Percentiles rank a stretch among this genome's conserved stretches.
phyloP scores from a whole-genome alignment of 1,139 yeast species.

The Meyerozyma guilliermondii region DNA sequence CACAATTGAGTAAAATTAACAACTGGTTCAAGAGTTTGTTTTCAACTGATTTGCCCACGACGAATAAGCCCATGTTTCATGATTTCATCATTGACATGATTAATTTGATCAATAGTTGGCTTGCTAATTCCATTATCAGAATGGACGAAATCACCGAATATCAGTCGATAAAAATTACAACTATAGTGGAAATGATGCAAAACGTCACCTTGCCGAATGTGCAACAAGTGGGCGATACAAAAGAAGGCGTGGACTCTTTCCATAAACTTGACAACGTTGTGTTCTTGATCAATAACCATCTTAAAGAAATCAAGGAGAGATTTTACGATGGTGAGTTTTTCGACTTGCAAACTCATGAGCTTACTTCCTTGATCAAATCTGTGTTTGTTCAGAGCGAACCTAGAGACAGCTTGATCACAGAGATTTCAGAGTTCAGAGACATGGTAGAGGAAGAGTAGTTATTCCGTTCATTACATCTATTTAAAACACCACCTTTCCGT shows the following conservation, averaged over 20 bases:
- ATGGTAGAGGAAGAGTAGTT: not conserved
- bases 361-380: constrained; percentile 49
- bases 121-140: constrained; percentile 22
- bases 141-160: constrained; percentile 33
- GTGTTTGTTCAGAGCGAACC: constrained; percentile 70
- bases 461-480: not conserved
- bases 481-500: constrained; percentile 45
- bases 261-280: constrained; percentile 42
- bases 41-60: constrained; percentile 17
- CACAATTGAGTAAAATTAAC: constrained; percentile 17
- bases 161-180: constrained; percentile 27
- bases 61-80: constrained; percentile 26
- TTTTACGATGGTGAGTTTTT: constrained; percentile 72
- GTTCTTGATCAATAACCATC: constrained; percentile 46
- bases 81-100: constrained; percentile 22
- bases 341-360: constrained; percentile 65
- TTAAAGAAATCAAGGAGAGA: constrained; percentile 64
- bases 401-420: constrained; percentile 56
- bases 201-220: constrained; percentile 15
- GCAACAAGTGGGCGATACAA: constrained; percentile 11
- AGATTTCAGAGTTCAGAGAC: constrained; percentile 46
- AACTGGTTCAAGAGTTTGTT: constrained; percentile 23
- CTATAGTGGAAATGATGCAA: constrained; percentile 16
- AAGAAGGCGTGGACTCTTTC: constrained; percentile 21
- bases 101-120: constrained; percentile 27